Percentiles rank a stretch among this genome's conserved stretches.
Conservation (phyloP, 2,329 filamentous ascomycete species). For the Exophiala aquamarina region DNA sequence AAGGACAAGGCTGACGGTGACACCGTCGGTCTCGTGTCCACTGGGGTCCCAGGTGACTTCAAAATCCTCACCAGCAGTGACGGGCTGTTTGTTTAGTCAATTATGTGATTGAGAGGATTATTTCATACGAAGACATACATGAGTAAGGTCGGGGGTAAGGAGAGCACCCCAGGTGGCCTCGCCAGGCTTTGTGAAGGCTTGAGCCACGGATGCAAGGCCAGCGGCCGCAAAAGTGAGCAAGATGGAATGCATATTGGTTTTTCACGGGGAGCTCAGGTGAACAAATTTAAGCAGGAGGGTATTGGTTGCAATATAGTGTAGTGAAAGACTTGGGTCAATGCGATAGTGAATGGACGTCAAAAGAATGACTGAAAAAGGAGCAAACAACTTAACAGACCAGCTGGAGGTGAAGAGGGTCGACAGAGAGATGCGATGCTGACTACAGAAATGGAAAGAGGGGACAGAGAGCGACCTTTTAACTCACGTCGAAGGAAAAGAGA, state of each 20-base stretch:
- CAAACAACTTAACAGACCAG: conserved; percentile 8
- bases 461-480: neutral
- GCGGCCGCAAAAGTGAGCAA: conserved; percentile 54
- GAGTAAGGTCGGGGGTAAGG: conserved; percentile 22
- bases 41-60: conserved; percentile 27
- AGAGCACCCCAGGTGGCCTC: conserved; percentile 24
- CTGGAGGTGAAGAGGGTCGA: conserved; percentile 11
- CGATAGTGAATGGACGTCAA: neutral
- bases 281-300: neutral
- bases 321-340: conserved; percentile 8
- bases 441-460: neutral
- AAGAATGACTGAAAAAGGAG: conserved; percentile 12
- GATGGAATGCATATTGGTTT: conserved; percentile 16
- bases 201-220: conserved; percentile 68
- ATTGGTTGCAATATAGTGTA: neutral
- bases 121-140: conserved; percentile 9
- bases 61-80: conserved; percentile 27
- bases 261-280: no score
- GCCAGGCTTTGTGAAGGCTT: conserved; percentile 46
- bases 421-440: neutral
- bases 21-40: conserved; percentile 18
- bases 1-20: conserved; percentile 28
- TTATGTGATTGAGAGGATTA: neutral
- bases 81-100: conserved; percentile 13
- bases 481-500: neutral